These are phyloP conservation scores for Crucihimalaya himalaica DNA, from an alignment of 345 rosid species.

Conservation along the genomic window DNA sequence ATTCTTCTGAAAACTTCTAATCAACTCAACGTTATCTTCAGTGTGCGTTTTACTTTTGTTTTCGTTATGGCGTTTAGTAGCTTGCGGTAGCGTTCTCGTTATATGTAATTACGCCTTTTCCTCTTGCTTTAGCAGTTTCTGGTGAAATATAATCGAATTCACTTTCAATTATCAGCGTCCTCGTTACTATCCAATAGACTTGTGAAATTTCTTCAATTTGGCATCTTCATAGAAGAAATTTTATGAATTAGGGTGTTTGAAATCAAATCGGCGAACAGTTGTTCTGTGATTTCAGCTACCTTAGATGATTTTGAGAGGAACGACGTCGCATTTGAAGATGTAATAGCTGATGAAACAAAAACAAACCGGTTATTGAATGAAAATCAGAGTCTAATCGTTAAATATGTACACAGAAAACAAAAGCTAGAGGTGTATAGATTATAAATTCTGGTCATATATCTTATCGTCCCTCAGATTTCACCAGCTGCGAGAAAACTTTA, in stretches of 20 bases:
- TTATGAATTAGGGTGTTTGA: not conserved
- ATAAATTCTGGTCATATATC: not conserved
- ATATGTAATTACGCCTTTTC: slow-evolving; percentile 3
- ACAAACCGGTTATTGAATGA: not conserved
- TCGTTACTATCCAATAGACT: too few species aligned
- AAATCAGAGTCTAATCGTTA: not conserved
- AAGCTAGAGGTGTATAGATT: not conserved
- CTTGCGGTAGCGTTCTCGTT: slow-evolving; percentile 12
- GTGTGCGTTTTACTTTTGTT: slow-evolving; percentile 5
- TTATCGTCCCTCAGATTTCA: slow-evolving; percentile 78
- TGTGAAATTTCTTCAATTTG: not conserved
- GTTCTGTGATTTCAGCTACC: not conserved
- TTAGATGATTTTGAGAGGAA: not conserved
- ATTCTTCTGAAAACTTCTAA: slow-evolving; percentile 1
- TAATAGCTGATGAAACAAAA: not conserved
- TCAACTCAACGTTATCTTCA: not conserved
- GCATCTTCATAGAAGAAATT: too few species aligned
- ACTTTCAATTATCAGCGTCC: not conserved
- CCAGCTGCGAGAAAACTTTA: slow-evolving; percentile 80
- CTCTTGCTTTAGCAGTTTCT: not conserved
- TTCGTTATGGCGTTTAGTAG: not conserved
- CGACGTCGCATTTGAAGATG: not conserved
- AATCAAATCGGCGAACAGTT: not conserved
- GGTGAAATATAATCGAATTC: not conserved
- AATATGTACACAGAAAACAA: not conserved